Conservation (phyloP, 202 grass and related monocot genomes). For the Saccharum hybrid region DNA sequence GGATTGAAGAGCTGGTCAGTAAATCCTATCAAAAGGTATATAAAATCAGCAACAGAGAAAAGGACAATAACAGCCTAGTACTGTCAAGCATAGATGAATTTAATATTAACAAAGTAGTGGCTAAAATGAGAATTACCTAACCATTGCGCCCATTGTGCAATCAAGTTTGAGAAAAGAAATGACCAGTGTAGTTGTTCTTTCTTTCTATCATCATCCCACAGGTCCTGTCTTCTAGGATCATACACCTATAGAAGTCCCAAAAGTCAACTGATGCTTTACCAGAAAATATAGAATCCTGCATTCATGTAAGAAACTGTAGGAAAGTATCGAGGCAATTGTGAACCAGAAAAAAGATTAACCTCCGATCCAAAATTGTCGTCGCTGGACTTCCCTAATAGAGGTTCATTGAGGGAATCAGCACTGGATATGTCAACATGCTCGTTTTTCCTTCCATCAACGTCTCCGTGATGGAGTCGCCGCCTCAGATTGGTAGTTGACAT, state of each 20-base stretch:
- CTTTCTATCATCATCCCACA: slow-evolving; percentile 73
- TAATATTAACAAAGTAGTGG: not conserved
- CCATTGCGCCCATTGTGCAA: slow-evolving; percentile 92
- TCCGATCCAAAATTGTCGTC: slow-evolving; percentile 39
- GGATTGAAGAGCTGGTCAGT: not conserved
- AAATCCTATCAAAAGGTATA: slow-evolving; percentile 3
- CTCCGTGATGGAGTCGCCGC: slow-evolving; percentile 73
- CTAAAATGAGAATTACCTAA: slow-evolving; percentile 64
- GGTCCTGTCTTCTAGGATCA: slow-evolving; percentile 58
- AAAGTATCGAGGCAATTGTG: slow-evolving; percentile 1
- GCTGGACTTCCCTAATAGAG: slow-evolving; percentile 58
- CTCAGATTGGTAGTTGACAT: slow-evolving; percentile 78
- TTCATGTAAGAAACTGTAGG: not conserved
- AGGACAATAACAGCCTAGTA: not conserved
- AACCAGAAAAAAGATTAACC: slow-evolving; percentile 17
- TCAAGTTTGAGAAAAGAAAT: slow-evolving; percentile 83
- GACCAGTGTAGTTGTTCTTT: slow-evolving; percentile 89
- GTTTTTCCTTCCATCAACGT: slow-evolving; percentile 70
- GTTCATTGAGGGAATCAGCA: slow-evolving; percentile 65
- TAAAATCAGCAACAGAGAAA: slow-evolving; percentile 17
- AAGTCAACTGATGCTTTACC: not conserved
- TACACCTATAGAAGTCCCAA: slow-evolving; percentile 45
- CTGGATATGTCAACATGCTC: slow-evolving; percentile 62
- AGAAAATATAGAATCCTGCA: slow-evolving; percentile 7
- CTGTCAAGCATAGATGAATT: not conserved